Conservation (phyloP, 352 stramenopile genomes). For the Pythium rhizo-oryzae region DNA sequence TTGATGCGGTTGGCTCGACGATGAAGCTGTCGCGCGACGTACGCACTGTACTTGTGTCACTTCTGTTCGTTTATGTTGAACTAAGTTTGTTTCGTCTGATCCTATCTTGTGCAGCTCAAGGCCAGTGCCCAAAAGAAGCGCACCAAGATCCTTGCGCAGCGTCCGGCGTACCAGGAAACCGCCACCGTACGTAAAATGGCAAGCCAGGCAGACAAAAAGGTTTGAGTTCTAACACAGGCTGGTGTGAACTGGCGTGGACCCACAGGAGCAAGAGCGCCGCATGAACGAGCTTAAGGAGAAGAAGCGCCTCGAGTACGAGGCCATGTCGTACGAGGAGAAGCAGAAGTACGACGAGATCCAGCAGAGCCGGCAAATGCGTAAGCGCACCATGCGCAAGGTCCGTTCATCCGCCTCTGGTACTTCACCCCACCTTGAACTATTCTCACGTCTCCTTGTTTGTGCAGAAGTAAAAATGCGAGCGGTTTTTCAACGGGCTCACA, state of each 20-base stretch:
- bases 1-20: constrained; percentile 68
- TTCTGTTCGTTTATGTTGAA: neutral
- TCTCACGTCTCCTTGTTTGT: neutral
- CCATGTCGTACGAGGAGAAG: constrained; percentile 81
- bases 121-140: constrained; percentile 75
- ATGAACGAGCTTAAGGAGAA: constrained; percentile 67
- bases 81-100: neutral
- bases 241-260: neutral
- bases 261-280: constrained; percentile 50
- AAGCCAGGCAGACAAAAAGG: neutral
- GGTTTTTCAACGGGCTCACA: neutral
- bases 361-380: constrained; percentile 69
- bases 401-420: neutral
- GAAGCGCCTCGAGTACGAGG: constrained; percentile 80
- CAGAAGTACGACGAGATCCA: constrained; percentile 76
- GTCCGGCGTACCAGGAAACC: constrained; percentile 17
- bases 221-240: neutral
- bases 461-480: neutral
- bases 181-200: neutral
- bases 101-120: constrained; percentile 47
- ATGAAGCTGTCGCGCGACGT: constrained; percentile 82
- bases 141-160: constrained; percentile 61
- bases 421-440: no score
- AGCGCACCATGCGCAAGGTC: constrained; percentile 68
- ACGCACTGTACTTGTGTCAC: constrained; percentile 15